A percentile compares a stretch with the other conserved stretches of the same genome.
Evolutionary conservation across 305 asterid species (phyloP).

Genomic region (Ajuga reptans): DNA sequence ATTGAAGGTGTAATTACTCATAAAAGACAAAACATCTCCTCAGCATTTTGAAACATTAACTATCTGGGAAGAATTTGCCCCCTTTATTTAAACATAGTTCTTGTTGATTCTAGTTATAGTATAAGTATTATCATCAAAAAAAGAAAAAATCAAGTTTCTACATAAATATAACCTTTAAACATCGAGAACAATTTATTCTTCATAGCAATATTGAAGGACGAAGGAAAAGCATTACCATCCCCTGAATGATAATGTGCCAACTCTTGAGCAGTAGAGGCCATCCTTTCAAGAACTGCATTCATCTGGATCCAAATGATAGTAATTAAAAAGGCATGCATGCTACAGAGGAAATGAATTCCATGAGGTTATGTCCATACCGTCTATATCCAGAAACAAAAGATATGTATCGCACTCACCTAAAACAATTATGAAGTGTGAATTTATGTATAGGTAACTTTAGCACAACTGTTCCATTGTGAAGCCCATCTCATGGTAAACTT

Average conservation of each 20-base stretch:
- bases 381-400: slow-evolving; percentile 7
- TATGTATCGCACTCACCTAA: slow-evolving; percentile 12
- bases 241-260: slow-evolving; percentile 96
- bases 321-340: slow-evolving; percentile 1
- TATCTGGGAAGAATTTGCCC: not conserved
- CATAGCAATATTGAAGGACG: not conserved
- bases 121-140: not conserved
- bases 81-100: not conserved
- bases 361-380: not conserved
- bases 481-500: not conserved
- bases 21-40: not conserved
- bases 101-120: not conserved
- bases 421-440: not conserved
- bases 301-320: slow-evolving; percentile 38
- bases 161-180: not conserved
- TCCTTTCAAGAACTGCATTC: slow-evolving; percentile 87
- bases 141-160: slow-evolving; percentile 10
- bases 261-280: slow-evolving; percentile 87
- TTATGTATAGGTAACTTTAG: not conserved
- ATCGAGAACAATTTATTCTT: not conserved
- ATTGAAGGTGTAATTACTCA: not conserved
- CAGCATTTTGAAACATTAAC: not conserved
- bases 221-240: slow-evolving; percentile 51
- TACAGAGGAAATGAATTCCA: not conserved
- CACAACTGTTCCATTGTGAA: not conserved